Base-by-base conservation (phyloP, 441 rosid species). In the Dalechampia spathulata region DNA sequence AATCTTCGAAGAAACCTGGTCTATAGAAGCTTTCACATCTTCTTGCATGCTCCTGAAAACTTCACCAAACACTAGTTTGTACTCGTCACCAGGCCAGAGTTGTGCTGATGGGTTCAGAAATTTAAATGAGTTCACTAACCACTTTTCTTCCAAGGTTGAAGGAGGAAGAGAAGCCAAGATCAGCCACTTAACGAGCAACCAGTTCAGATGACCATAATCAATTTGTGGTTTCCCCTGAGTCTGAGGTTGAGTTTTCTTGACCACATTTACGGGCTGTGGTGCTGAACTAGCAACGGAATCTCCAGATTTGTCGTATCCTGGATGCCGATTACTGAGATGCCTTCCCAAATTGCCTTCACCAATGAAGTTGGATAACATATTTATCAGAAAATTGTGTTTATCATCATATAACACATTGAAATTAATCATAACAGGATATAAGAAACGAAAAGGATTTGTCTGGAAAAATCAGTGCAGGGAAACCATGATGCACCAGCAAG, bases 111-210 rank as follows among this genome's bases (percentile, higher is more conserved):
- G 91, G 67, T 91, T 86, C 50, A 88, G 77, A 73, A 88, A 88
- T 49, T 72, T 86, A 62, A 81, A 86, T 49, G 96, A 91, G 80
- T 86, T 86, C 15, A 71, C 81, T 38, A 91, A 68, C 95, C 93
- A 91, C 49, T 57, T 83, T 49, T 86, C 89, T 51, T 86, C 91
- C 66, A 88, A 64, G 41, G 87, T 83, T 19, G 89, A 81, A 61
- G 95, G 95, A 66, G 96, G 93, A 52, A 91, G 86, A 49, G 93
- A 78, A 46, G 90, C 82, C 58, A 78, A 66, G 64, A 84, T 59
- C 5, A 91, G 80, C 98, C 98, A 91, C 75, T 81, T 87, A 67
- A 91, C 77, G 55, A 87, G 73, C 66, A 87, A 73, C 98, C 98
- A 91, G 69, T 91, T 91, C 32, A 88, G 74, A 75, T 88, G 90